phyloP scores from a whole-genome alignment of 1,284 basidiomycete species.

The Termitomyces sp. region DNA sequence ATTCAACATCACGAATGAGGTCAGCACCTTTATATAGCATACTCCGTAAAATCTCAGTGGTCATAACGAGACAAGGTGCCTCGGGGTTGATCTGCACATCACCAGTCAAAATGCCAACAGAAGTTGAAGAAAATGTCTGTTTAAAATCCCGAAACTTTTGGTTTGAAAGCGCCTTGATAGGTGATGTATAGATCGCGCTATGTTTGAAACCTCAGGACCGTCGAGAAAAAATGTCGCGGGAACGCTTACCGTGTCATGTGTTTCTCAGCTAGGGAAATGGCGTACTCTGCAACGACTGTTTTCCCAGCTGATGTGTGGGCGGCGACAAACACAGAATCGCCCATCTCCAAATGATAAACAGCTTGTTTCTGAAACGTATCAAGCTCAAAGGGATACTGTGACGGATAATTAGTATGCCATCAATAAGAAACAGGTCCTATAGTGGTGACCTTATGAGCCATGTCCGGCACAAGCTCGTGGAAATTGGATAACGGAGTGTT shows the following conservation, averaged over 20 bases:
- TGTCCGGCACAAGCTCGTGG: conserved; percentile 81
- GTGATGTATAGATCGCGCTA: conserved; percentile 97
- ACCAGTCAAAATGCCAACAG: conserved; percentile 95
- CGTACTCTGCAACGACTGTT: conserved; percentile 98
- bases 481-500: conserved; percentile 89
- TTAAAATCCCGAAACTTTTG: conserved; percentile 99
- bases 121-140: conserved; percentile 87
- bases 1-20: conserved; percentile 97
- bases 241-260: conserved; percentile 89
- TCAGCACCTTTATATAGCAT: conserved; percentile 99
- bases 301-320: conserved; percentile 99
- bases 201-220: conserved; percentile 8
- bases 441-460: conserved; percentile 75
- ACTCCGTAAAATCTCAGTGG: conserved; percentile 97
- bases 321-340: conserved; percentile 97
- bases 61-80: conserved; percentile 96
- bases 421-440: not conserved
- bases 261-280: conserved; percentile 92
- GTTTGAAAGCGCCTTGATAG: conserved; percentile 98
- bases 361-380: conserved; percentile 88
- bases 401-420: not conserved
- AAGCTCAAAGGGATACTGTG: conserved; percentile 41
- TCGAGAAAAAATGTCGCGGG: conserved; percentile 1
- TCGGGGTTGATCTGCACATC: conserved; percentile 99
- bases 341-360: conserved; percentile 95